Base-by-base conservation (phyloP, 495 filamentous ascomycete species). In the Neurospora sp. region DNA sequence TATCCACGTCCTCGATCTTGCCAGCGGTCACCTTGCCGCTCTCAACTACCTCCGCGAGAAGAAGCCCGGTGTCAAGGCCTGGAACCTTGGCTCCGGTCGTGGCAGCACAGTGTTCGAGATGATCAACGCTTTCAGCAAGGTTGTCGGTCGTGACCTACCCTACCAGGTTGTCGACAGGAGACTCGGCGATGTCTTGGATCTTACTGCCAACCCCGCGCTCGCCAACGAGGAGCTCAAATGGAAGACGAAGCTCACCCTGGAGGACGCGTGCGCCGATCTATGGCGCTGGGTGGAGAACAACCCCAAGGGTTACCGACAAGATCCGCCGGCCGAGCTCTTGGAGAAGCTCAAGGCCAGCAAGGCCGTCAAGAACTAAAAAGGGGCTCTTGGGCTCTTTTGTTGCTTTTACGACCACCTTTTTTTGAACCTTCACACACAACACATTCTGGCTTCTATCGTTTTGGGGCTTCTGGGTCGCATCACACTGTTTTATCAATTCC, bases 201-300 rank as follows among this genome's bases (percentile, higher is more conserved):
- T 99, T 20, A 99, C 96, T 39, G 92, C 96, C 70, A 94, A 98
- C 84, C 93, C 96, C 14, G 90, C 86, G 37, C 89, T 91, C 42
- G 96, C 96, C 31, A 97, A 94, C 80, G 83, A 86, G 76, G 96
- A 99, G 86, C 87, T 99, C 27, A 86, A 89, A 61, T 99, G 96
- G 96, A 96, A 94, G 86, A 93, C 96, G 8, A 86, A 94, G 85
- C 87, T 89, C 69, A 95, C 93, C 17, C 87, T 99, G 78, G 94
- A 99, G 84, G 87, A 97, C 79, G 93, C 94, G 12, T 99, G 96
- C 81, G 90, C 90, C 79, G 94, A 98, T 79, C 86, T 99, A 72
- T 99, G 96, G 96, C 90, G 89, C 78, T 99, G 96, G 96, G 88
- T 89, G 31, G 88, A 92, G 81, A 98, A 98, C 83, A 98, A 99